Evolutionary conservation across 495 filamentous ascomycete genomes (phyloP).

Genomic region (Penicillium longicatenatum): DNA sequence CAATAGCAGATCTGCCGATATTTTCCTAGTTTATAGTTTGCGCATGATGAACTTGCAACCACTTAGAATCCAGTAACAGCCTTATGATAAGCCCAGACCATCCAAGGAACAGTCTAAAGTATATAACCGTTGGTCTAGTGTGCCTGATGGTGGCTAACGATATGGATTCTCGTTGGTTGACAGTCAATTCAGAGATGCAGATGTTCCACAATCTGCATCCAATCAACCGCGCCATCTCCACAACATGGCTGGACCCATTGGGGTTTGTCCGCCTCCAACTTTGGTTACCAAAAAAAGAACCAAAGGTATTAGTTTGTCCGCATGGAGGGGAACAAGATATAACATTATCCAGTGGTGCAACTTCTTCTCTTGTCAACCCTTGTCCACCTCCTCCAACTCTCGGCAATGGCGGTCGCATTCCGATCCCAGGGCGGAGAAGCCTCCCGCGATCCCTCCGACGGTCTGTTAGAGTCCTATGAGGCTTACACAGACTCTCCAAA

Average conservation of each 20-base stretch:
- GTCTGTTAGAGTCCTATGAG: conserved; percentile 19
- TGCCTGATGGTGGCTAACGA: conserved; percentile 9
- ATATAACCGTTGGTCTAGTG: background rate
- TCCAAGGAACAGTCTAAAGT: background rate
- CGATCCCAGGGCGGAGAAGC: conserved; percentile 4
- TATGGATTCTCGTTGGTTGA: conserved; percentile 11
- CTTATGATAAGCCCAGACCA: background rate
- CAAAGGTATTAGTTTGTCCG: background rate
- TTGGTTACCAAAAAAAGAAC: background rate
- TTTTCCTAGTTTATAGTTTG: conserved; percentile 8
- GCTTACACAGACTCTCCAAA: conserved; percentile 24
- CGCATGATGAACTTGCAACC: conserved; percentile 4
- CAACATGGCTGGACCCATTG: conserved; percentile 20
- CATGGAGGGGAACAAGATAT: background rate
- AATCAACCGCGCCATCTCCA: conserved; percentile 19
- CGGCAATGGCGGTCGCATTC: conserved; percentile 11
- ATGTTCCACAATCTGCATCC: conserved; percentile 9
- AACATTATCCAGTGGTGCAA: background rate
- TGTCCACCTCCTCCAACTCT: background rate
- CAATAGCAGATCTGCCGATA: conserved; percentile 24
- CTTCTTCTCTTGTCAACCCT: background rate
- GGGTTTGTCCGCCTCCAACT: background rate
- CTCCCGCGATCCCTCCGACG: conserved; percentile 11
- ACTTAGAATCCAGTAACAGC: background rate
- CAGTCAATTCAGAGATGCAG: background rate